phyloP scores from a whole-genome alignment of 495 filamentous ascomycete genomes.

The Clohesyomyces aquaticus region DNA sequence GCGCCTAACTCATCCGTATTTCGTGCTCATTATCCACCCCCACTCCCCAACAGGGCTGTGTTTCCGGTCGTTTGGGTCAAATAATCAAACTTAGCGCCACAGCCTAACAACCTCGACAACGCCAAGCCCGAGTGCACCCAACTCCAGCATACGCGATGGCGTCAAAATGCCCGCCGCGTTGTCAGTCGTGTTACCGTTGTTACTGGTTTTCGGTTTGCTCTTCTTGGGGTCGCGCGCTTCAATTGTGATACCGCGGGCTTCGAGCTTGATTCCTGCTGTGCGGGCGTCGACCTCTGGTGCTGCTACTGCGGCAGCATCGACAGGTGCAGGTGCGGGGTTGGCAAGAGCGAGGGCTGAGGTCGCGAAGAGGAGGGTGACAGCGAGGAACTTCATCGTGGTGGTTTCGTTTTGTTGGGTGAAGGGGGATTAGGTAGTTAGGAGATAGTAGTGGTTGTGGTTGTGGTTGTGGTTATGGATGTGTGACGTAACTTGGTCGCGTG shows the following conservation, averaged over 20 bases:
- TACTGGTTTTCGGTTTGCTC: conserved; percentile 2
- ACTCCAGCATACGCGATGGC: conserved; percentile 16
- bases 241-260: conserved; percentile 18
- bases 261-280: conserved; percentile 21
- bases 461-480: conserved; percentile 4
- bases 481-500: neutral
- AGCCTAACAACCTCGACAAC: conserved; percentile 17
- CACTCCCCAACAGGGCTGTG: neutral
- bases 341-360: conserved; percentile 31
- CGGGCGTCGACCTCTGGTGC: conserved; percentile 22
- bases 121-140: conserved; percentile 23
- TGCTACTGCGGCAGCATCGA: conserved; percentile 1
- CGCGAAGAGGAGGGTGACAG: conserved; percentile 29
- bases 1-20: too few species aligned
- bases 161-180: conserved; percentile 16
- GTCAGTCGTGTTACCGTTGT: conserved; percentile 12
- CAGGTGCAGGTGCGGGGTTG: conserved; percentile 14
- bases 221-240: conserved; percentile 20
- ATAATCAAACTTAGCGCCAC: conserved; percentile 4
- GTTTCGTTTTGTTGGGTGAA: neutral
- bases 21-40: too few species aligned
- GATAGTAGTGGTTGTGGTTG: neutral
- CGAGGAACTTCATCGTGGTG: conserved; percentile 30
- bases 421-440: neutral
- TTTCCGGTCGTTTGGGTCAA: neutral